Evolutionary conservation across 352 stramenopile species (phyloP), one percentile per base, ranked within the genome.

Genomic region (Thraustochytrium sp.): DNA sequence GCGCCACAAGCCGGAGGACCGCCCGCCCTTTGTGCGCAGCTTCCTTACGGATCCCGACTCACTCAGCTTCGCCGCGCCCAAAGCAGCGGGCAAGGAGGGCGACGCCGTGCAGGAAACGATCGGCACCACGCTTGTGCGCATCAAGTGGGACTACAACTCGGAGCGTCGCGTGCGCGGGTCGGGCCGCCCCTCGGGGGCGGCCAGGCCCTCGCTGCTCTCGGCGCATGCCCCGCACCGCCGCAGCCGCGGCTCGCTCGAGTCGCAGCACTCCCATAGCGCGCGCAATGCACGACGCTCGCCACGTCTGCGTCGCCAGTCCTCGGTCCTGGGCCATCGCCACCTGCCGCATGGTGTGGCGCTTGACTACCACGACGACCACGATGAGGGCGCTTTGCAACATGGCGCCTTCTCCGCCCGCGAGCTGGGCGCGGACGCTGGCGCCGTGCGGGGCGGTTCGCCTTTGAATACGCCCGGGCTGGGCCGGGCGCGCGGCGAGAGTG

Each of bases 31-130:
- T 64, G 68, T 80, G 2, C 42, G 68, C 5, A 55, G 31, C 26
- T 80, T 80, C 51, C 42, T 80, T 3, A 80, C 68, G 9, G 68
- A 80, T 34, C 68, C 68, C 5, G 68, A 80, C 37, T 80, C 44
- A 0, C 40, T 80, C 11, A 55, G 4, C 21, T 80, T 61, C 26
- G 37, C 37, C 21, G 9, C 62, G 4, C 9, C 5, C 59, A 72
- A 72, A 37, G 21, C 54, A 23, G n/a, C 38, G 34, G 21, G 26
- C 42, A 65, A 61, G 34, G 31, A 46, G 1, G 31, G 68, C 46
- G 68, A 80, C 26, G 51, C 29, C 3, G 40, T 11, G 5, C 68
- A 75, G 53, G 68, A 80, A 34, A 61, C 68, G 23, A 80, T 80
- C 38, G 68, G 46, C 23, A 80, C 68, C n/a, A 80, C 68, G n/a